A percentile compares a stretch with the other conserved stretches of the same genome.
phyloP scores from a whole-genome alignment of 2,329 filamentous ascomycete species.

The Clonostachys solani region DNA sequence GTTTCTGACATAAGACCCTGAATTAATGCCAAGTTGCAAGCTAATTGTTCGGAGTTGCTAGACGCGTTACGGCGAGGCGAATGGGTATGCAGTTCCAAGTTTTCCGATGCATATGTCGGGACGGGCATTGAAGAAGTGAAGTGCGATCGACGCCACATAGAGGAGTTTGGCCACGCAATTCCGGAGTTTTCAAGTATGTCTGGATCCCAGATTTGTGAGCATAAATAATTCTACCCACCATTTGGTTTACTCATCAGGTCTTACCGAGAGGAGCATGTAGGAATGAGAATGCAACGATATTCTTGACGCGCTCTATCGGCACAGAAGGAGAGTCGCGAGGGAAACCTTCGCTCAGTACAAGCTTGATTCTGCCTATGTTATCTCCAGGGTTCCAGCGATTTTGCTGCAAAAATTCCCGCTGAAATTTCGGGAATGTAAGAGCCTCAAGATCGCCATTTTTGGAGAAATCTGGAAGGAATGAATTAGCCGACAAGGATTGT shows the following conservation, averaged over 20 bases:
- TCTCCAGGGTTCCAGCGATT: slow-evolving; percentile 70
- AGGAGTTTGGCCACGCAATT: slow-evolving; percentile 76
- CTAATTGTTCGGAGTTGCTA: not conserved
- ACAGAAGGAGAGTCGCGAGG: slow-evolving; percentile 43
- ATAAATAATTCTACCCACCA: not conserved
- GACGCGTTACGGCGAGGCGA: slow-evolving; percentile 44
- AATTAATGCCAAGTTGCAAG: too few relatives aligned
- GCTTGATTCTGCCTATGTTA: slow-evolving; percentile 68
- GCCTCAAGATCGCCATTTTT: slow-evolving; percentile 53
- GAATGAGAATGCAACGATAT: slow-evolving; percentile 76
- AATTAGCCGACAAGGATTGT: not conserved
- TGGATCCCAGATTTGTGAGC: slow-evolving; percentile 7
- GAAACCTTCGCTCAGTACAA: slow-evolving; percentile 73
- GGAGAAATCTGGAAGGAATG: slow-evolving; percentile 33
- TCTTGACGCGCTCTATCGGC: slow-evolving; percentile 64
- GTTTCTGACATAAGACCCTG: too few relatives aligned
- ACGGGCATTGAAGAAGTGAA: slow-evolving; percentile 33
- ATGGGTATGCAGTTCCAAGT: slow-evolving; percentile 56
- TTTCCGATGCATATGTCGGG: slow-evolving; percentile 34
- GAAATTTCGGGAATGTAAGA: slow-evolving; percentile 72
- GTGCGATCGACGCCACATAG: slow-evolving; percentile 58
- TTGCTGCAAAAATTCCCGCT: slow-evolving; percentile 63
- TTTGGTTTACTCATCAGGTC: slow-evolving; percentile 11
- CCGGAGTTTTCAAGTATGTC: slow-evolving; percentile 68
- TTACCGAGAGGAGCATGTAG: slow-evolving; percentile 77